Percentiles rank a stretch among this genome's conserved stretches.
Evolutionary conservation across 1,139 yeast genomes (phyloP).

Genomic region (Candida pseudocylindracea): DNA sequence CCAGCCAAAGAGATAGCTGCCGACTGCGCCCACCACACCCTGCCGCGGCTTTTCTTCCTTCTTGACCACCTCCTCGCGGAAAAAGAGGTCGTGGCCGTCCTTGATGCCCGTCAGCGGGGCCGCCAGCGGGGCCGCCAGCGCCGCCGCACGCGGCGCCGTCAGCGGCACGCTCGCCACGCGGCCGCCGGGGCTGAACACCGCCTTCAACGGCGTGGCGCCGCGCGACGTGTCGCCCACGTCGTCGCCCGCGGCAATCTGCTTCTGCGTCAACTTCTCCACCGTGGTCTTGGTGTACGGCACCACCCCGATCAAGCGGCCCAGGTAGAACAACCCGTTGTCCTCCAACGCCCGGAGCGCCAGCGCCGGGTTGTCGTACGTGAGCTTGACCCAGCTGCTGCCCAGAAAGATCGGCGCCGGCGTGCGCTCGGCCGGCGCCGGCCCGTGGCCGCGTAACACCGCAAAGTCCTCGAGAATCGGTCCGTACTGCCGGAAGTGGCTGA

Average conservation of each 20-base stretch:
- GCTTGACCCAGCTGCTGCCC: slow-evolving; percentile 75
- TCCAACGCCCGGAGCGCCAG: slow-evolving; percentile 69
- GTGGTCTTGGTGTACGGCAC: slow-evolving; percentile 41
- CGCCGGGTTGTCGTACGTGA: slow-evolving; percentile 57
- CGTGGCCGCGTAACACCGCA: slow-evolving; percentile 12
- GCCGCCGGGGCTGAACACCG: slow-evolving; percentile 1
- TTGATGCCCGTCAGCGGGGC: slow-evolving; percentile 14
- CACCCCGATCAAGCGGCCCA: slow-evolving; percentile 59
- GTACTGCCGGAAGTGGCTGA: slow-evolving; percentile 57
- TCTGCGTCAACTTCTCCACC: slow-evolving; percentile 39
- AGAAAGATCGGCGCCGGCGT: slow-evolving; percentile 36
- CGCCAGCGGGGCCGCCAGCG: slow-evolving; percentile 3
- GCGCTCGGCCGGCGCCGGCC: slow-evolving; percentile 1
- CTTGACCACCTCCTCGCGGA: slow-evolving; percentile 9
- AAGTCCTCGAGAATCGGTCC: slow-evolving; percentile 69
- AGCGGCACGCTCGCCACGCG: slow-evolving; percentile 1
- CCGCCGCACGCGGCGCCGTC: slow-evolving; percentile 2
- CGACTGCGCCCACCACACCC: slow-evolving; percentile 12
- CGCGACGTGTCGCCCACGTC: slow-evolving; percentile 23
- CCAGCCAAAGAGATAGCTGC: slow-evolving; percentile 20
- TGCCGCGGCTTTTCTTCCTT: slow-evolving; percentile 7
- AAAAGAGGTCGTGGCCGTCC: slow-evolving; percentile 15
- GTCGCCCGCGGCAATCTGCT: slow-evolving; percentile 25
- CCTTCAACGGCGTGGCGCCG: background rate
- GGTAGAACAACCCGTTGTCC: slow-evolving; percentile 56